Base-by-base conservation (phyloP, 495 filamentous ascomycete genomes). In the Penicillium verhagenii region DNA sequence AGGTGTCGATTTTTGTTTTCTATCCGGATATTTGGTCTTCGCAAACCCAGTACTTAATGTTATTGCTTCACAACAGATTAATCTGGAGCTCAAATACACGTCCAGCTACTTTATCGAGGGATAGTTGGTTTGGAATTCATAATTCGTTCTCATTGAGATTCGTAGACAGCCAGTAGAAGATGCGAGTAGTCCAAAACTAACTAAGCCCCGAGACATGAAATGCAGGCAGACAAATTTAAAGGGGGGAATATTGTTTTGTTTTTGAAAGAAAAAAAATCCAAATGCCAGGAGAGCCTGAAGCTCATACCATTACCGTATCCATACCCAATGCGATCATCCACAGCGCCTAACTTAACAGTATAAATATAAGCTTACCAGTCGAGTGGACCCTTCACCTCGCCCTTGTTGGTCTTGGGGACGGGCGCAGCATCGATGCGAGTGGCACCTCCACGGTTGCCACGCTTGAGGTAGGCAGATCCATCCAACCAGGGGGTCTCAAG, bases 401-500 rank as follows among this genome's bases (percentile, higher is more conserved):
- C 94, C 14, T 90, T 78, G 73, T 97, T 97, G 54, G 94, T 97
- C 71, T 83, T 92, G 35, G 93, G 92, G 25, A 97, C 87, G 16
- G 89, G 85, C 20, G 80, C 88, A 18, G 94, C 89, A 71, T 92
- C 86, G n/a, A 87, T 83, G 61, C 84, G 87, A 38, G 92, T 81
- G 53, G 83, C 80, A 24, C 70, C 40, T 18, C 44, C 74, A 31
- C 85, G 81, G 52, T 78, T 77, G 13, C 82, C 81, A 60, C 88
- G 78, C 67, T 84, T 86, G 42, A 98, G 79, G 72, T 96, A 98
- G 9, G 82, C 91, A 48, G 75, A 84, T 20, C 94, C 94, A 68
- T 97, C 91, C 65, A 98, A 72, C 94, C 94, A 98, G 16, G 94
- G 92, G 31, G 91, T 96, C 51, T 89, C 83, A 29, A 78, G 71